Evolutionary conservation across 768 basidiomycete species (phyloP), one percentile per base, ranked within the genome.

Genomic region (Podaxis sp.): DNA sequence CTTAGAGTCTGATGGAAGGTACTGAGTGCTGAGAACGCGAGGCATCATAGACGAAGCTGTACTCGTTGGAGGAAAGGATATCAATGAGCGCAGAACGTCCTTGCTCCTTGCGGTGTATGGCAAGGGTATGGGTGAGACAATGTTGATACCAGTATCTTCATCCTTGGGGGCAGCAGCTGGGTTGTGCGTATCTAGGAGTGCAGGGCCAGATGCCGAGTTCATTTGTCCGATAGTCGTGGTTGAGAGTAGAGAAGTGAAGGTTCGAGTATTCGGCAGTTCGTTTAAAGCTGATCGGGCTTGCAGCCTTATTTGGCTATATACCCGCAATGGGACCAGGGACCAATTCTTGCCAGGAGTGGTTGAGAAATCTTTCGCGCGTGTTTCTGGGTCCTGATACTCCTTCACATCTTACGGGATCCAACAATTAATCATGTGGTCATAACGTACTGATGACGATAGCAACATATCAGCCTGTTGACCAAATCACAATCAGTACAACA

Each of bases 101-200:
- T 66, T 68, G 58, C 71, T 73, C 30, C 72, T 72, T 28, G 69
- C 70, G 41, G 67, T 69, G 55, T 72, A 74, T 4, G 71, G 68
- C 6, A 75, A 56, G n/a, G 74, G 72, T 10, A 76, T 67, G 28
- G 75, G 75, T 13, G 74, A 69, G 3, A 66, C 70, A 30, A 76
- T 74, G n/a, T 64, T 62, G 38, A 69, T 49, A 41, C 60, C 44
- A 28, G 22, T 11, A 6, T 56, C 64, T 46, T 60, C 58, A 30
- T 11, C 20, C 40, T 52, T 49, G 33, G 37, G 20, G 37, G 24
- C 4, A 46, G 15, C 51, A n/a, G 28, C 24, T 20, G 30, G 46
- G 33, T 28, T 58, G 54, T 22, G 54, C 7, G 36, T 10, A 6
- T 38, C 33, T 20, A n/a, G 10, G 28, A n/a, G 51, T 17, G 58